A percentile compares a stretch with the other conserved stretches of the same genome.
These are phyloP conservation scores for Trichoderma sp. DNA, from an alignment of 2,329 filamentous ascomycete genomes.

Conservation along the genomic window DNA sequence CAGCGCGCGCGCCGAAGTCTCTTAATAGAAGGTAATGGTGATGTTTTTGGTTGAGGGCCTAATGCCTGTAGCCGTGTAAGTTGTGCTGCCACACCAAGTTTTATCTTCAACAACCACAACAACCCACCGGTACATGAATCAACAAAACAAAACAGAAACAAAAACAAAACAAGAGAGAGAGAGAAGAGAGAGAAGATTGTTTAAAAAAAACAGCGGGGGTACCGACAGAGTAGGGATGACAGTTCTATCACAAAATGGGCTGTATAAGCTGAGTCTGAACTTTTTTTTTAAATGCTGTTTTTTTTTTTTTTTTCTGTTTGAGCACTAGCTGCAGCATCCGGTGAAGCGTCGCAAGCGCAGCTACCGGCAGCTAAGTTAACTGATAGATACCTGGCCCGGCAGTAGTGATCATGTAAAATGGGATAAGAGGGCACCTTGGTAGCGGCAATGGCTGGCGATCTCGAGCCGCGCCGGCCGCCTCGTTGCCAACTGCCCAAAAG, in stretches of 20 bases:
- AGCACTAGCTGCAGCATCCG: constrained; percentile 13
- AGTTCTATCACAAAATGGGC: constrained; percentile 4
- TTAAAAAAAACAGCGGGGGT: neutral
- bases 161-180: neutral
- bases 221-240: neutral
- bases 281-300: neutral
- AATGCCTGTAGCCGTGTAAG: constrained; percentile 3
- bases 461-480: constrained; percentile 4
- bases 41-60: neutral
- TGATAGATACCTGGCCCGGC: neutral
- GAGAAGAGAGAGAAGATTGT: neutral
- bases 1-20: neutral
- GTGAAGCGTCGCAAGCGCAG: constrained; percentile 18
- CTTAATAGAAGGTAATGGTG: neutral
- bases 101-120: neutral
- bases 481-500: neutral
- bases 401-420: neutral
- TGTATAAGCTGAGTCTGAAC: constrained; percentile 12
- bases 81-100: neutral
- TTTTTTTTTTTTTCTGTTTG: neutral
- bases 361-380: neutral
- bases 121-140: neutral
- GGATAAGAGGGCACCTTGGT: constrained; percentile 13
- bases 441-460: constrained; percentile 8
- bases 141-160: neutral